Conservation (phyloP, 257 asterid genomes). For the Penstemon davidsonii region DNA sequence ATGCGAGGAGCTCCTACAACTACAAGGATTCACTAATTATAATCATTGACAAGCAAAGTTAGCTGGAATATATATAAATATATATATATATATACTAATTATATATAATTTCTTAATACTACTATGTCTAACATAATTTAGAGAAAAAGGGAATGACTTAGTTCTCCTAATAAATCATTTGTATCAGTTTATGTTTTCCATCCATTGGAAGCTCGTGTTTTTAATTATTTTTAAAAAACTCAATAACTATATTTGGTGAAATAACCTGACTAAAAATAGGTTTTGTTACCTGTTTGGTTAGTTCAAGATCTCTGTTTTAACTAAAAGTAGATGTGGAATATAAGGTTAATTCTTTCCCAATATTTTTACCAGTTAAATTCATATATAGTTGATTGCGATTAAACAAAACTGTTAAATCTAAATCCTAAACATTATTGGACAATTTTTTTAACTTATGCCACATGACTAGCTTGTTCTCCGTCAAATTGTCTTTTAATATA, state of each 20-base stretch:
- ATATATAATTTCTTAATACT: neutral
- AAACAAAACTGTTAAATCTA: constrained; percentile 29
- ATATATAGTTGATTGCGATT: neutral
- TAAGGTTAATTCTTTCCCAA: constrained; percentile 12
- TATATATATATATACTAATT: neutral
- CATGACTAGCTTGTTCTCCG: no score
- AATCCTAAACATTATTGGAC: constrained; percentile 23
- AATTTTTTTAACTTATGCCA: no score
- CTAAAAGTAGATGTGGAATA: no score
- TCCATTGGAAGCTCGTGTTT: no score
- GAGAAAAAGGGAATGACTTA: neutral
- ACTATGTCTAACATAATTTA: neutral
- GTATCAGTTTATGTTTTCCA: no score
- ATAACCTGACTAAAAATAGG: constrained; percentile 9
- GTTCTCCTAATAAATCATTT: neutral
- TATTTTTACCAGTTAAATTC: constrained; percentile 3
- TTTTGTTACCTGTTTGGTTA: no score
- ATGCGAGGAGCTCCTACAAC: neutral
- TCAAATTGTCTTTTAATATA: no score
- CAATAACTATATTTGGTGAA: constrained; percentile 11
- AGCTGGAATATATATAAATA: constrained; percentile 26
- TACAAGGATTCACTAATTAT: constrained; percentile 11
- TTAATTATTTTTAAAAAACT: neutral
- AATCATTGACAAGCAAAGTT: constrained; percentile 26
- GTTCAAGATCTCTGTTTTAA: no score